Conservation (phyloP, 257 asterid species). For the Petunia secreta region DNA sequence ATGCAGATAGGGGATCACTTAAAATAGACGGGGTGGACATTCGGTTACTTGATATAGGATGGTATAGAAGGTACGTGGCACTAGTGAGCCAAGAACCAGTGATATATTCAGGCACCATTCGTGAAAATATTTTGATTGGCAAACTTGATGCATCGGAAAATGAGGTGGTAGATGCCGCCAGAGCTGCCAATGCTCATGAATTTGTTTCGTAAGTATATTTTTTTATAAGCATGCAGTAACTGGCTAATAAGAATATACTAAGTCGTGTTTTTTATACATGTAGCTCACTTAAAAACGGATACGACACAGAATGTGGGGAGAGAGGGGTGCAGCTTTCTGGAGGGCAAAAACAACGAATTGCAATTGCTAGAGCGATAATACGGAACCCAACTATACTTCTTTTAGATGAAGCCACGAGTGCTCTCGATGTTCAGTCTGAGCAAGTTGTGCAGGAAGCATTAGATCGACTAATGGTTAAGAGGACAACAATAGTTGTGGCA, state of each 20-base stretch:
- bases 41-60: conserved; percentile 57
- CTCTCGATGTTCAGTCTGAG: conserved; percentile 79
- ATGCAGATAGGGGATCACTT: conserved; percentile 55
- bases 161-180: conserved; percentile 75
- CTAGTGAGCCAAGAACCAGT: conserved; percentile 90
- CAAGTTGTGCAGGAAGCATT: conserved; percentile 82
- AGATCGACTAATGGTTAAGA: conserved; percentile 67
- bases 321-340: conserved; percentile 80
- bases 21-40: conserved; percentile 69
- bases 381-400: conserved; percentile 61
- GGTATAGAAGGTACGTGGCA: conserved; percentile 72
- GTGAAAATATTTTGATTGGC: conserved; percentile 67
- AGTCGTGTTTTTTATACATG: conserved; percentile 13
- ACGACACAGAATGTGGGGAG: conserved; percentile 76
- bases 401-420: conserved; percentile 89
- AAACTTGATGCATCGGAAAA: conserved; percentile 64
- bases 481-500: conserved; percentile 80
- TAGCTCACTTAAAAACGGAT: conserved; percentile 74
- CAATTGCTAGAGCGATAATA: conserved; percentile 79
- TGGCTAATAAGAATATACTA: neutral
- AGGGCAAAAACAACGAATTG: conserved; percentile 83
- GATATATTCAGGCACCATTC: conserved; percentile 73
- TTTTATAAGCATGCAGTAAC: neutral
- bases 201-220: conserved; percentile 65
- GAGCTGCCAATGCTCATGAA: conserved; percentile 83